Conservation (phyloP, 108 stramenopile species). For the Seminavis robusta region DNA sequence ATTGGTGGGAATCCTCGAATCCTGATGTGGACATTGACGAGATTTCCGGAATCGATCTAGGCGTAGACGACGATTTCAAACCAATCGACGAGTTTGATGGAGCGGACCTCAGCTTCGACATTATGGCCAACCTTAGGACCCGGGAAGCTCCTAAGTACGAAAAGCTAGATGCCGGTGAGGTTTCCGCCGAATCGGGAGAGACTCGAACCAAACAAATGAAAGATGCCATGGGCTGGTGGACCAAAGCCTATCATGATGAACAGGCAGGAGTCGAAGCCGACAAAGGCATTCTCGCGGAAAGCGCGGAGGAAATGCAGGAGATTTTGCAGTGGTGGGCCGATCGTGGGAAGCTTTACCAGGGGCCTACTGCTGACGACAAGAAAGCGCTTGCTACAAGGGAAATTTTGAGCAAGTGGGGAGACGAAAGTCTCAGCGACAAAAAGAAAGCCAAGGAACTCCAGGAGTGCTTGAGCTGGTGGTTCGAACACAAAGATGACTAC, state of each 20-base stretch:
- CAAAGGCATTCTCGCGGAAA: background rate
- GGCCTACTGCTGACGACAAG: conserved; percentile 8
- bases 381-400: background rate
- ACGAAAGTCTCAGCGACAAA: conserved; percentile 1
- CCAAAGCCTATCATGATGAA: background rate
- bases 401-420: background rate
- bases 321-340: conserved; percentile 38
- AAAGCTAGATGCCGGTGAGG: background rate
- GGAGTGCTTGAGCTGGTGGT: conserved; percentile 35
- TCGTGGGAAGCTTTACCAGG: conserved; percentile 16
- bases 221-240: conserved; percentile 32
- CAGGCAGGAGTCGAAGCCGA: background rate
- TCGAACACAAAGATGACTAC: conserved; percentile 8
- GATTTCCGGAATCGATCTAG: background rate
- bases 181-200: conserved; percentile 8
- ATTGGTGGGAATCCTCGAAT: conserved; percentile 17
- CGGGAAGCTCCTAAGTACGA: background rate
- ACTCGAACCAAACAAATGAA: conserved; percentile 31
- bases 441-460: conserved; percentile 33
- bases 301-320: conserved; percentile 21
- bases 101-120: conserved; percentile 3
- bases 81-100: background rate
- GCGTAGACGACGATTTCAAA: conserved; percentile 1
- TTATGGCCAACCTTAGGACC: conserved; percentile 7
- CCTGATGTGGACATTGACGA: background rate